These are phyloP conservation scores for Fragilariopsis cylindrus DNA, from an alignment of 108 stramenopile genomes.

Conservation along the genomic window DNA sequence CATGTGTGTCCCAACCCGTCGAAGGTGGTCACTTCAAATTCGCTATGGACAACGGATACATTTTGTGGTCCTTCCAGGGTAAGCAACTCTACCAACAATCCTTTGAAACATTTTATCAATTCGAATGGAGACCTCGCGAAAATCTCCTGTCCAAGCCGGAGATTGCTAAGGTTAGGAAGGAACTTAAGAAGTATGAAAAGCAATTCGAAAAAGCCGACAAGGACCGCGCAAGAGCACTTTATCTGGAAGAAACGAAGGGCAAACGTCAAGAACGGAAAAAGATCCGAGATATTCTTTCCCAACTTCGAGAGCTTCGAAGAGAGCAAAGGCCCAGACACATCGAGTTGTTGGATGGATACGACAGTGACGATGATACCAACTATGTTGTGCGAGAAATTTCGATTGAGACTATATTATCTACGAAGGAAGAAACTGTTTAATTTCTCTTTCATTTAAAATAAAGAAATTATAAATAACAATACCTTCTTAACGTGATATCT, in stretches of 20 bases:
- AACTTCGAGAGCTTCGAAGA: constrained; percentile 57
- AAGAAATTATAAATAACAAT: no score
- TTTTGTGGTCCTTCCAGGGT: constrained; percentile 96
- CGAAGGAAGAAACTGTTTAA: constrained; percentile 86
- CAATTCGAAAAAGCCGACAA: constrained; percentile 95
- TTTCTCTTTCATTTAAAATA: neutral
- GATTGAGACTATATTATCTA: constrained; percentile 77
- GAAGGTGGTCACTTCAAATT: constrained; percentile 94
- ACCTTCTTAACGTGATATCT: no score
- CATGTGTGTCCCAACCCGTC: constrained; percentile 90
- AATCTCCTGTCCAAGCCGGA: constrained; percentile 81
- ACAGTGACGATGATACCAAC: constrained; percentile 80
- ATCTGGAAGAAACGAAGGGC: constrained; percentile 86
- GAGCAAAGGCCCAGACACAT: constrained; percentile 66
- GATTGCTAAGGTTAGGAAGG: constrained; percentile 81
- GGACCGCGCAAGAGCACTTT: constrained; percentile 72
- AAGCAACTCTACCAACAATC: constrained; percentile 82
- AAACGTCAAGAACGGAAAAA: constrained; percentile 73
- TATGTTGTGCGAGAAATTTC: constrained; percentile 61
- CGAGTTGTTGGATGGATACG: constrained; percentile 77
- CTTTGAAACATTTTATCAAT: constrained; percentile 95
- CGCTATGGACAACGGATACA: constrained; percentile 97
- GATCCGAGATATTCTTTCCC: constrained; percentile 65
- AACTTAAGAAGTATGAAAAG: constrained; percentile 96
- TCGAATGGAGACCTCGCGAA: constrained; percentile 94